These are phyloP conservation scores for Rhizopus stolonifer DNA, from an alignment of 371 early-diverging fungal genomes.

Conservation along the genomic window DNA sequence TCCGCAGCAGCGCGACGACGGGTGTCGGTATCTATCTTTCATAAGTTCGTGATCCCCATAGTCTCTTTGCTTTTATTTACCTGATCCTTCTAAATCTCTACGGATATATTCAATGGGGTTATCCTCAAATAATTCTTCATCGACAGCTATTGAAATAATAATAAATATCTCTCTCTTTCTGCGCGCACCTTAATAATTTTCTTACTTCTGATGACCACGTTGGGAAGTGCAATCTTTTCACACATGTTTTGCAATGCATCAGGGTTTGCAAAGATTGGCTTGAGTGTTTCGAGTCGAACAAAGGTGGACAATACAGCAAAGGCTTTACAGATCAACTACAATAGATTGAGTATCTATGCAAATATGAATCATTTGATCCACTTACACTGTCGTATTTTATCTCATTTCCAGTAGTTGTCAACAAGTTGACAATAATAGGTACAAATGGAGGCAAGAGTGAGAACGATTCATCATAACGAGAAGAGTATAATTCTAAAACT, in stretches of 20 bases:
- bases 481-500: constrained; percentile 84
- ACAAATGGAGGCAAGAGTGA: constrained; percentile 76
- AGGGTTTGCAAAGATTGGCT: constrained; percentile 64
- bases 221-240: constrained; percentile 91
- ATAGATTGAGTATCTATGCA: not conserved
- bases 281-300: constrained; percentile 74
- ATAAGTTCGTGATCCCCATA: too few relatives aligned
- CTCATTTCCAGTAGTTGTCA: constrained; percentile 70
- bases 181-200: too few relatives aligned
- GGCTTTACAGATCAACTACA: constrained; percentile 82
- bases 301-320: constrained; percentile 89
- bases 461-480: constrained; percentile 90
- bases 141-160: constrained; percentile 55
- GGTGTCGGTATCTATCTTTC: constrained; percentile 88
- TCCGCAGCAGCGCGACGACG: constrained; percentile 92
- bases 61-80: constrained; percentile 29
- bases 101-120: constrained; percentile 94
- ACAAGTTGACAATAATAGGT: constrained; percentile 79
- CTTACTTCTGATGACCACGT: constrained; percentile 79
- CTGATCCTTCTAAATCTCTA: constrained; percentile 91
- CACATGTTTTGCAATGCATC: constrained; percentile 79
- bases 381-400: constrained; percentile 80
- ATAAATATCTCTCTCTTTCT: constrained; percentile 1
- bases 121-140: constrained; percentile 95
- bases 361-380: not conserved